These are phyloP conservation scores for Albatrellus ellisii DNA, from an alignment of 768 basidiomycete genomes.

Conservation along the genomic window DNA sequence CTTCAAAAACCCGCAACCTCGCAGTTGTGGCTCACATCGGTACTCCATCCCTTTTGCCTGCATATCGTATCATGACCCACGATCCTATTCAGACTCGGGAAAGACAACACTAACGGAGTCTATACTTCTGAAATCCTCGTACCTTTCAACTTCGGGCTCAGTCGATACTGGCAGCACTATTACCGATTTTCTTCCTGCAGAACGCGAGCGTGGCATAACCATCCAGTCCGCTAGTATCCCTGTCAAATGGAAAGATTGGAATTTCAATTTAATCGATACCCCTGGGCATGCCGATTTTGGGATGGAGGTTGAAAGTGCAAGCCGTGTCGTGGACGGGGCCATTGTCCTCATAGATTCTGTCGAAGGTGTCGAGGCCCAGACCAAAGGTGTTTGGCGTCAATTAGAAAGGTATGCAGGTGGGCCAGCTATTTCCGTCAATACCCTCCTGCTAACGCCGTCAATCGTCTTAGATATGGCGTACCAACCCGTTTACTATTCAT, in stretches of 20 bases:
- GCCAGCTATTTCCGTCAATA: constrained; percentile 9
- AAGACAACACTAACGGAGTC: constrained; percentile 88
- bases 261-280: constrained; percentile 80
- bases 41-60: constrained; percentile 19
- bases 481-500: constrained; percentile 67
- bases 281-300: constrained; percentile 92
- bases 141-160: constrained; percentile 60
- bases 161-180: constrained; percentile 87
- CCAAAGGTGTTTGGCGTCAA: constrained; percentile 81
- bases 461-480: constrained; percentile 54
- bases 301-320: constrained; percentile 94
- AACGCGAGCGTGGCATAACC: constrained; percentile 83
- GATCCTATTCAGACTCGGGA: constrained; percentile 53
- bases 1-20: constrained; percentile 51
- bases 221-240: constrained; percentile 90
- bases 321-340: constrained; percentile 81
- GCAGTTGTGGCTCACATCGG: constrained; percentile 87
- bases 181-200: constrained; percentile 82
- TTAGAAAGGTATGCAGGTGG: constrained; percentile 55
- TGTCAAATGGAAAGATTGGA: constrained; percentile 75
- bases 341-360: constrained; percentile 84
- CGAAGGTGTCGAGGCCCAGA: constrained; percentile 86
- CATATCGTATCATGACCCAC: constrained; percentile 2
- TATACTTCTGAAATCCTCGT: constrained; percentile 63
- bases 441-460: neutral